Conservation (phyloP, 306 rosid species). For the Gynostemma pentaphyllum region DNA sequence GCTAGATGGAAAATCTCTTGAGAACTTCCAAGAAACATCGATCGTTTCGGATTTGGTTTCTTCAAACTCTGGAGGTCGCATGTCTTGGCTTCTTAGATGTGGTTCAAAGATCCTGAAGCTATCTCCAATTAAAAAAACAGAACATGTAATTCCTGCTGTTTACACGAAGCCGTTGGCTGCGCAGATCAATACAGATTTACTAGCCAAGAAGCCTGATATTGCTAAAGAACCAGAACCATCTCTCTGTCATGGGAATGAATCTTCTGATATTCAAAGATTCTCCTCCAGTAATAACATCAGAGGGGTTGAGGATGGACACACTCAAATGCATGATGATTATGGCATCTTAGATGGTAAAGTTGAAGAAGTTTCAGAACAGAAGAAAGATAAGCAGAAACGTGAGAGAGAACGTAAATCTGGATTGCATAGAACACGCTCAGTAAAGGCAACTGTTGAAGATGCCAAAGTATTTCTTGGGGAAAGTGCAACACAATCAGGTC, state of each 20-base stretch:
- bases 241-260: constrained; percentile 18
- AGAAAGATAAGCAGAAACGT: constrained; percentile 24
- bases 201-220: constrained; percentile 13
- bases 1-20: constrained; percentile 17
- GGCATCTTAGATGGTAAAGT: constrained; percentile 44
- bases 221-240: constrained; percentile 23
- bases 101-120: constrained; percentile 42
- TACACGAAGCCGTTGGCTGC: constrained; percentile 21
- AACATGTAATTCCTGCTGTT: constrained; percentile 27
- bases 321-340: constrained; percentile 32
- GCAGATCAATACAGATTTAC: constrained; percentile 19
- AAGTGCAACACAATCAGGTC: constrained; percentile 27
- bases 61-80: constrained; percentile 30
- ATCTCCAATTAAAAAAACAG: constrained; percentile 49
- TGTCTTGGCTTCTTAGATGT: constrained; percentile 61
- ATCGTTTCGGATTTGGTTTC: constrained; percentile 22
- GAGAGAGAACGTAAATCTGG: constrained; percentile 37
- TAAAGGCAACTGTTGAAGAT: constrained; percentile 67
- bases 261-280: constrained; percentile 17
- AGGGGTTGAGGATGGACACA: constrained; percentile 27
- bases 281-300: constrained; percentile 22
- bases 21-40: constrained; percentile 18
- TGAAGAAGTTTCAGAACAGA: constrained; percentile 45
- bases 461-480: constrained; percentile 56
- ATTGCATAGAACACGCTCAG: constrained; percentile 53